Base-by-base conservation (phyloP, 768 basidiomycete species). In the Lactarius hatsudake region DNA sequence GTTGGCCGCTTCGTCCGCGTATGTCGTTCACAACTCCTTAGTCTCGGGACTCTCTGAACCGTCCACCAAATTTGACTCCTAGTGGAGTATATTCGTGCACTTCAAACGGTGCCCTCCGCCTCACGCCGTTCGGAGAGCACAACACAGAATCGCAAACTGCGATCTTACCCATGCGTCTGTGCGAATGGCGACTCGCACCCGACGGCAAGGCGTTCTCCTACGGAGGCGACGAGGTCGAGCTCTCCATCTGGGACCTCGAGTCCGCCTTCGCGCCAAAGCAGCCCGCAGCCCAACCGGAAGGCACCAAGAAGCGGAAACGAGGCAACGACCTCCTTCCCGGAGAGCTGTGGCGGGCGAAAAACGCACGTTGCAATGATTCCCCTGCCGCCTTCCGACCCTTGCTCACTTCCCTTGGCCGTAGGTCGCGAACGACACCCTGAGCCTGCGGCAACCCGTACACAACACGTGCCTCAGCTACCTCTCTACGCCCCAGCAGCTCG, bases 311-410 rank as follows among this genome's bases (percentile, higher is more conserved):
- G 72, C 78, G 89, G 71, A 88, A 88, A 75, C 78, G 87, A 30
- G 74, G 76, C 5, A 83, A 86, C 5, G 76, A 80, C 2, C 72
- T 92, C 3, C 83, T 93, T 59, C 83, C 87, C 0, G 90, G 85
- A 0, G 93, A 95, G 78, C 72, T 88, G 5, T 95, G 93, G 93
- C 81, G 93, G 64, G 92, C 92, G 12, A 90, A 88, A 76, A 94
- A 95, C 74, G 89, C 91, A 64, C 43, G 81, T 60, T 42, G 17
- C 38, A 2, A 15, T 17, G 38, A 40, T 9, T 36, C 13, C 3
- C 58, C 58, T 9, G 23, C 38, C 36, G 36, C 23, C 2, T 32
- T 5, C 23, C 26, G 26, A 7, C 51, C 26, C 51, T 15, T 26
- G 26, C 58, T 59, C 13, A 59, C 36, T 8, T 17, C 36, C 20